A percentile compares a stretch with the other conserved stretches of the same genome.
phyloP scores from a whole-genome alignment of 2,329 filamentous ascomycete genomes.

The Epichloe coenophiala region DNA sequence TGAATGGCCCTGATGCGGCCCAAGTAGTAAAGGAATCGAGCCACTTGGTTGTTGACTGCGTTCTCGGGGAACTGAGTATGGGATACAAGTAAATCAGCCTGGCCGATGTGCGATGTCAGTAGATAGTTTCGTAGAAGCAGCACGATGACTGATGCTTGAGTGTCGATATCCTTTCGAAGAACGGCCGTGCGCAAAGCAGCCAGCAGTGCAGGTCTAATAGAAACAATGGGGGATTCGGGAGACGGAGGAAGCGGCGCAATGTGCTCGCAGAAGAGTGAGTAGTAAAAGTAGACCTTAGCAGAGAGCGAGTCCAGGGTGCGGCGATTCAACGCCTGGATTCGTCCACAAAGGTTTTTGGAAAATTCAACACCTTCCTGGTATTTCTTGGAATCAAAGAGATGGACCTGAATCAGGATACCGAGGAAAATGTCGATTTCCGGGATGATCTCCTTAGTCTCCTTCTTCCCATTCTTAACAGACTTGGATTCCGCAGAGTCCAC shows the following conservation, averaged over 20 bases:
- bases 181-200: conserved; percentile 89
- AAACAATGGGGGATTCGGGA: conserved; percentile 72
- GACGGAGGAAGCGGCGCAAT: conserved; percentile 78
- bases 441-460: conserved; percentile 60
- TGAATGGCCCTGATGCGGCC: conserved; percentile 94
- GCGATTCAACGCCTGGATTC: conserved; percentile 79
- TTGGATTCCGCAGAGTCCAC: conserved; percentile 49
- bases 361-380: conserved; percentile 71
- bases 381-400: conserved; percentile 75
- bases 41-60: conserved; percentile 95
- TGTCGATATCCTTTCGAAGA: conserved; percentile 89
- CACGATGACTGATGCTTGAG: conserved; percentile 92
- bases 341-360: conserved; percentile 69
- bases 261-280: conserved; percentile 88
- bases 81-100: conserved; percentile 88
- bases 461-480: conserved; percentile 45
- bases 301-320: conserved; percentile 87
- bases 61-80: conserved; percentile 92
- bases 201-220: conserved; percentile 74
- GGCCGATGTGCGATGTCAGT: conserved; percentile 87
- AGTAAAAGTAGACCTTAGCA: conserved; percentile 97
- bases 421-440: conserved; percentile 85
- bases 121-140: conserved; percentile 92
- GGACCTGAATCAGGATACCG: conserved; percentile 73
- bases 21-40: conserved; percentile 92